Evolutionary conservation across 2,329 filamentous ascomycete genomes (phyloP), one percentile per base, ranked within the genome.

Genomic region (Akanthomyces uredinophilus): DNA sequence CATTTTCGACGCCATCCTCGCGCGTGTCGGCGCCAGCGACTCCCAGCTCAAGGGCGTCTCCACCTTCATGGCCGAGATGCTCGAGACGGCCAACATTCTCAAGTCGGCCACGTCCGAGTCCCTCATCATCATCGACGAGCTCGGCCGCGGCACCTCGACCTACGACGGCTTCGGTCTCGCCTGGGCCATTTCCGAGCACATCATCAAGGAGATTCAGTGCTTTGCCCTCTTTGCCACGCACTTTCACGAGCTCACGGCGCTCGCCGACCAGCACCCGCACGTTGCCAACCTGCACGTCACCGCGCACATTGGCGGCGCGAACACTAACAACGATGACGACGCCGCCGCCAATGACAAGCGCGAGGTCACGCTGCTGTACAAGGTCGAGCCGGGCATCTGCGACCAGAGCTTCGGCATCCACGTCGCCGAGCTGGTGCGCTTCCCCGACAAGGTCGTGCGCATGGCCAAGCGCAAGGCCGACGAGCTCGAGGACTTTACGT

Each of bases 391-490:
- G 0, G 95, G 95, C 54, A 89, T 99, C 68, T 97, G 92, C 72
- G 95, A 99, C 74, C 95, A 99, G 78, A 95, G 90, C 63, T 99
- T 99, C 74, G 95, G 95, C 69, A 99, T 99, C 69, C 95, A 99
- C 76, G 96, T 99, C 16, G 95, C 95, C 1, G 95, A 99, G 78
- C 84, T 99, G 6, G 95, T 99, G 22, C 87, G 93, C 50, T 99
- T 99, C 78, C 95, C 95, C 0, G 88, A 92, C 68, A 99, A 99
- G 78, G 96, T 99, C 18, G 90, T 99, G 64, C 92, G 92, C 66
- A 99, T 99, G 96, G 95, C 95, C n/a, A 96, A 96, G 78, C 86
- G 95, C 68, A 99, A 99, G 79, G 95, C 95, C 0, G 95, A 98
- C 74, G 96, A 99, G 80, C 82, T 99, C 41, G 95, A 99, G 74